Evolutionary conservation across 2,329 filamentous ascomycete species (phyloP).

Genomic region (Pseudomassariella vexata): DNA sequence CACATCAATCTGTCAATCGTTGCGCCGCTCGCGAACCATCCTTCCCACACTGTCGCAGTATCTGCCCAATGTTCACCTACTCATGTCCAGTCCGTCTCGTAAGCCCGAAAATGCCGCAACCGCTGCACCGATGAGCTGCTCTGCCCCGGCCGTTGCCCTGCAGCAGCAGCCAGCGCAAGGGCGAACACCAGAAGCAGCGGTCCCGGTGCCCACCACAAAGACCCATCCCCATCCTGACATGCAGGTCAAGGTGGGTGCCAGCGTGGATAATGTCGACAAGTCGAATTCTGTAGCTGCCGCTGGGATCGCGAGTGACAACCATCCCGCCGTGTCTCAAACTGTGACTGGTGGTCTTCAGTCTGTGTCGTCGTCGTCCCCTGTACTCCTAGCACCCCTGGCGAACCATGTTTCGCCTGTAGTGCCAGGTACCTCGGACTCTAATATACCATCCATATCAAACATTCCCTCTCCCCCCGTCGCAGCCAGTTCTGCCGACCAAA

Average conservation of each 20-base stretch:
- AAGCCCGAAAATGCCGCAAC: conserved; percentile 50
- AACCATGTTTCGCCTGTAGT: conserved; percentile 6
- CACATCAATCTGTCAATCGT: neutral
- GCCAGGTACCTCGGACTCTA: conserved; percentile 8
- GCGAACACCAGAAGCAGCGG: conserved; percentile 4
- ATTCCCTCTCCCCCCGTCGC: conserved; percentile 10
- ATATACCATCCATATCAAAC: conserved; percentile 6
- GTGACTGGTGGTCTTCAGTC: conserved; percentile 15
- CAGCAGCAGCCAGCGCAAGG: conserved; percentile 6
- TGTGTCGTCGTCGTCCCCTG: too few species aligned
- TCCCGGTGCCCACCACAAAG: neutral
- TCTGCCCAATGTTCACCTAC: conserved; percentile 49
- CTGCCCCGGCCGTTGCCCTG: conserved; percentile 13
- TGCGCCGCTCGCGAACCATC: conserved; percentile 15
- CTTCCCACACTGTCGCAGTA: conserved; percentile 19
- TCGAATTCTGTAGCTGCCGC: conserved; percentile 13
- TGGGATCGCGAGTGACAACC: conserved; percentile 19
- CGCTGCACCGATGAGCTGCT: conserved; percentile 35
- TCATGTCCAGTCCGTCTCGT: conserved; percentile 50
- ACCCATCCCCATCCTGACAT: neutral
- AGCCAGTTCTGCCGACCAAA: conserved; percentile 26
- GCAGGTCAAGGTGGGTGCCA: conserved; percentile 3
- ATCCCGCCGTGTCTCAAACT: conserved; percentile 16
- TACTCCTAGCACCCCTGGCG: conserved; percentile 9
- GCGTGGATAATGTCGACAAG: conserved; percentile 9